Evolutionary conservation across 805 yeast species (phyloP).

Genomic region (Candida xyloterini): DNA sequence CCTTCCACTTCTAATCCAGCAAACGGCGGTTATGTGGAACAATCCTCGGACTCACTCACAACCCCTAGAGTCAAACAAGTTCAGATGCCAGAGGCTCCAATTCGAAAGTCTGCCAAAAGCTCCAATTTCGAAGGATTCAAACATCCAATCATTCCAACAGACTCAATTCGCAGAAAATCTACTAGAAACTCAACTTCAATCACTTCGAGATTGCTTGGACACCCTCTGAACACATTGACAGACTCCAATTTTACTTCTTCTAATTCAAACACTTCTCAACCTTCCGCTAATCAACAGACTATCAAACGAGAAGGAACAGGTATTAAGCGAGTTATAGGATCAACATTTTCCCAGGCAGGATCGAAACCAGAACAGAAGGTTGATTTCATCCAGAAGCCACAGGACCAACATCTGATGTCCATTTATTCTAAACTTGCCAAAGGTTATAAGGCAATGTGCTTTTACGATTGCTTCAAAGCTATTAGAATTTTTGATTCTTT

Average conservation of each 20-base stretch:
- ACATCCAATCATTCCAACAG: conserved; percentile 26
- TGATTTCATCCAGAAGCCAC: conserved; percentile 11
- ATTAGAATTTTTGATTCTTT: conserved; percentile 63
- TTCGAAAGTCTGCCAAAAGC: conserved; percentile 33
- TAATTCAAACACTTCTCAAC: conserved; percentile 8
- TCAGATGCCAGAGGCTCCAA: conserved; percentile 38
- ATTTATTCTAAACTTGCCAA: conserved; percentile 56
- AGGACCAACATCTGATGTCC: conserved; percentile 42
- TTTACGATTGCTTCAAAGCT: conserved; percentile 79
- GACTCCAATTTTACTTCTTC: conserved; percentile 23
- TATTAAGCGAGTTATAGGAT: conserved; percentile 25
- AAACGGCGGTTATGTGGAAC: conserved; percentile 16
- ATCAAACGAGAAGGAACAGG: conserved; percentile 17
- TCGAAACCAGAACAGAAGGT: conserved; percentile 8
- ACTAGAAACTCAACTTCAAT: conserved; percentile 26
- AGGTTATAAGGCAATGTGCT: conserved; percentile 56
- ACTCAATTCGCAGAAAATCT: conserved; percentile 27
- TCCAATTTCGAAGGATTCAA: conserved; percentile 23
- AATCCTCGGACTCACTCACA: conserved; percentile 33
- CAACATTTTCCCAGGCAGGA: conserved; percentile 19
- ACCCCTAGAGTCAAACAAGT: conserved; percentile 41
- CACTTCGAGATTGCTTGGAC: conserved; percentile 29
- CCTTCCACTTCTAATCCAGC: conserved; percentile 8
- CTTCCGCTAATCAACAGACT: conserved; percentile 4
- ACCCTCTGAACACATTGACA: conserved; percentile 24